A percentile compares a stretch with the other conserved stretches of the same genome.
Conservation (phyloP, 176 grass and related monocot species). For the Triticum timopheevii region DNA sequence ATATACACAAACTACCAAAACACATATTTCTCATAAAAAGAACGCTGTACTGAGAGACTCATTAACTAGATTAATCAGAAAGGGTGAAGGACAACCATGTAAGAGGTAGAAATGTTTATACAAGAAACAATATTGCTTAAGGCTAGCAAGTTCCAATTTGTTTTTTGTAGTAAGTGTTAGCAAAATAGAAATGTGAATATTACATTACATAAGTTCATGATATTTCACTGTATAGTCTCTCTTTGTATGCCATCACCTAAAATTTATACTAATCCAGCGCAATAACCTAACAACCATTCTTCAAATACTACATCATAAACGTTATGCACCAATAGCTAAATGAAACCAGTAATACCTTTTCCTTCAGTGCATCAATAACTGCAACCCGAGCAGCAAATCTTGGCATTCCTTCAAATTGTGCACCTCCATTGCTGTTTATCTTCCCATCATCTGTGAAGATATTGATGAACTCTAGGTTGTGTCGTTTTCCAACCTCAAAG, state of each 20-base stretch:
- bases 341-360: conserved; percentile 47
- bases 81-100: no score
- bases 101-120: no score
- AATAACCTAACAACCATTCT: neutral
- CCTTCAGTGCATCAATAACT: conserved; percentile 68
- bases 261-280: neutral
- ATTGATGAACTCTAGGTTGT: conserved; percentile 81
- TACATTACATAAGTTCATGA: neutral
- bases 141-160: neutral
- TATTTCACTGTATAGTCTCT: neutral
- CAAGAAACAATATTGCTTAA: no score
- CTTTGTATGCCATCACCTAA: neutral
- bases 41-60: neutral
- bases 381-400: conserved; percentile 61
- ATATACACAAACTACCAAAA: no score
- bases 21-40: neutral
- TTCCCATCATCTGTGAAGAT: conserved; percentile 86
- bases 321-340: neutral
- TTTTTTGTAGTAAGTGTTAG: neutral
- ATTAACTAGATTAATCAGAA: no score
- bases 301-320: neutral
- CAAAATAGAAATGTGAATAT: neutral
- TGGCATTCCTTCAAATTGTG: conserved; percentile 72
- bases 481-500: conserved; percentile 83
- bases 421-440: conserved; percentile 67